phyloP scores from a whole-genome alignment of 352 stramenopile species.

The Phytophthora kernoviae region DNA sequence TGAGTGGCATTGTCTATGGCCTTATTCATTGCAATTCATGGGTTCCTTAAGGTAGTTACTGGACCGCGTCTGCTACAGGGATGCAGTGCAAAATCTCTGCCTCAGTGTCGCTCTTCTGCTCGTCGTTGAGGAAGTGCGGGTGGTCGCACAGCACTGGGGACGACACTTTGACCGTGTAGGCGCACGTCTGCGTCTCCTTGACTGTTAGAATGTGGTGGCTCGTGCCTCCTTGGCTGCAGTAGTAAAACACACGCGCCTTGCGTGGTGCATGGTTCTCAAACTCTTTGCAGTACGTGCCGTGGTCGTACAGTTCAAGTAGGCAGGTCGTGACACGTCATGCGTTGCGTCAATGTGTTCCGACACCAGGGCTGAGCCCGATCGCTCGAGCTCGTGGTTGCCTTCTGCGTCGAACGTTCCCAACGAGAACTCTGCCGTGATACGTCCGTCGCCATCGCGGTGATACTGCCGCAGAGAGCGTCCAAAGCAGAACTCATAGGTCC shows the following conservation, averaged over 20 bases:
- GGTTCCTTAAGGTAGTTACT: not conserved
- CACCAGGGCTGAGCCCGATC: constrained; percentile 50
- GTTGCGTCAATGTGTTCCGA: constrained; percentile 82
- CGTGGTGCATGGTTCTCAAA: constrained; percentile 63
- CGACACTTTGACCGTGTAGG: constrained; percentile 83
- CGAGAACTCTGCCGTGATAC: constrained; percentile 70
- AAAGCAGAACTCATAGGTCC: constrained; percentile 88
- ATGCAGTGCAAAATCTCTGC: constrained; percentile 78
- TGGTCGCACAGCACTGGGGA: constrained; percentile 77
- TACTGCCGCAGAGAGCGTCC: constrained; percentile 74
- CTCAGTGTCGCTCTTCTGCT: constrained; percentile 55
- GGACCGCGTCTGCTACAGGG: constrained; percentile 23
- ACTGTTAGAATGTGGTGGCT: constrained; percentile 77
- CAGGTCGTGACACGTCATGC: constrained; percentile 68
- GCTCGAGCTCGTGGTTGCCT: constrained; percentile 58
- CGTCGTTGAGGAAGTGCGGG: constrained; percentile 80
- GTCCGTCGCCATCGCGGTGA: constrained; percentile 68
- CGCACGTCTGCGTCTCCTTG: constrained; percentile 86
- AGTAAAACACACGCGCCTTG: constrained; percentile 76
- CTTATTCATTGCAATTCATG: too few species aligned
- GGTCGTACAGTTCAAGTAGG: constrained; percentile 73
- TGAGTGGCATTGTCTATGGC: too few species aligned
- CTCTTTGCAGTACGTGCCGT: constrained; percentile 77
- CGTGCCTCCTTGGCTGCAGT: constrained; percentile 67
- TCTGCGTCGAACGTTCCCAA: constrained; percentile 57